A percentile compares a stretch with the other conserved stretches of the same genome.
Conservation (phyloP, 345 rosid genomes). For the Syzygium oleosum region DNA sequence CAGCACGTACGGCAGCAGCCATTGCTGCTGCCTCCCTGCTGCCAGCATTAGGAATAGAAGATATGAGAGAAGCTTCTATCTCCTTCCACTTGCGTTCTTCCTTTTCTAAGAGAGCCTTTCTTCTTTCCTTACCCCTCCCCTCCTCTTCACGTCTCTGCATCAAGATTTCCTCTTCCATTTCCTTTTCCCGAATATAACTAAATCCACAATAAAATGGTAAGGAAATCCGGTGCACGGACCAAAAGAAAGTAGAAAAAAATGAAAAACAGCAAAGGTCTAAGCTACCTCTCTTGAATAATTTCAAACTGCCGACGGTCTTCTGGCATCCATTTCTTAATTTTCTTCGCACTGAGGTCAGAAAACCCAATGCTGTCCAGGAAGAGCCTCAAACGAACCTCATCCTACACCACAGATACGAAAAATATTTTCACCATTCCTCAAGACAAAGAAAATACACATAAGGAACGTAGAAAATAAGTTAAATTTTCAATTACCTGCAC, state of each 20-base stretch:
- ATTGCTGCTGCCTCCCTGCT: constrained; percentile 99
- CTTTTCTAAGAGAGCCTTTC: constrained; percentile 94
- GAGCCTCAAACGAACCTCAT: constrained; percentile 95
- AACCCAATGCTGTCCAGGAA: constrained; percentile 99
- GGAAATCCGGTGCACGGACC: background rate
- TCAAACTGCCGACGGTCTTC: constrained; percentile 98
- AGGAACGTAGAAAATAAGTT: background rate
- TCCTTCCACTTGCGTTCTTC: constrained; percentile 99
- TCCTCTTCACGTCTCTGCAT: constrained; percentile 99
- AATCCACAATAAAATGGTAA: background rate
- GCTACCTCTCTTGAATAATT: constrained; percentile 95
- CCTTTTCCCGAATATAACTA: constrained; percentile 97
- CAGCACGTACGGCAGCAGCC: constrained; percentile 99
- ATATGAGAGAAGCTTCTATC: constrained; percentile 97
- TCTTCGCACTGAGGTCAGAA: constrained; percentile 93
- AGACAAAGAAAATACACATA: background rate
- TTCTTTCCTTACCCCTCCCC: constrained; percentile 97
- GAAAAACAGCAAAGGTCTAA: background rate
- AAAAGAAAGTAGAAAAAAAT: background rate
- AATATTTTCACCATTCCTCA: background rate
- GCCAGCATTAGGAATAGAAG: constrained; percentile 98
- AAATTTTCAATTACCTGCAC: constrained; percentile 63
- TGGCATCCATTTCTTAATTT: constrained; percentile 99
- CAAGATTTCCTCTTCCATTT: constrained; percentile 98
- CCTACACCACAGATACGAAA: constrained; percentile 34